These are phyloP conservation scores for Scutellaria minor DNA, from an alignment of 257 asterid genomes.

Conservation along the genomic window DNA sequence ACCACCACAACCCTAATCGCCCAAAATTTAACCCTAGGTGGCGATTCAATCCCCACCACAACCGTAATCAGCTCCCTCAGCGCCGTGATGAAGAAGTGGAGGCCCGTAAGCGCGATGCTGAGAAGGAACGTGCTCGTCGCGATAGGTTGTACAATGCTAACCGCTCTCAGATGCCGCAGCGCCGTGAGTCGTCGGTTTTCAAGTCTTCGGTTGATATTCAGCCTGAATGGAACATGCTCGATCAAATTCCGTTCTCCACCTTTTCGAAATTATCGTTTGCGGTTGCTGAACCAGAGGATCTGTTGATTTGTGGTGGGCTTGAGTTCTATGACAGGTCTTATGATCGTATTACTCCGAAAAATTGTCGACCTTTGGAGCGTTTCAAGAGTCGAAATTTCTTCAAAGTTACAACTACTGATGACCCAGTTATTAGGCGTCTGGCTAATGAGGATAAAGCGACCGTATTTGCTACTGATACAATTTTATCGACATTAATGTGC, in stretches of 20 bases:
- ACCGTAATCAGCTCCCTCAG: slow-evolving; percentile 89
- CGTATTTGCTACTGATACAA: slow-evolving; percentile 89
- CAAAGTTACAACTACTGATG: slow-evolving; percentile 92
- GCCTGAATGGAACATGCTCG: slow-evolving; percentile 99
- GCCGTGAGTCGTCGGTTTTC: slow-evolving; percentile 83
- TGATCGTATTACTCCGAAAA: slow-evolving; percentile 86
- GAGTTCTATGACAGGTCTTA: slow-evolving; percentile 88
- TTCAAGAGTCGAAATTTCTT: slow-evolving; percentile 92
- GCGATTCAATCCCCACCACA: slow-evolving; percentile 74
- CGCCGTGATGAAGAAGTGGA: slow-evolving; percentile 96
- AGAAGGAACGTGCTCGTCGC: slow-evolving; percentile 86
- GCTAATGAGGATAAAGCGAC: slow-evolving; percentile 98
- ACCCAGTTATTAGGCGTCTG: slow-evolving; percentile 88
- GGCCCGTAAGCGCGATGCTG: slow-evolving; percentile 85
- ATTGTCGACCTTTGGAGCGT: slow-evolving; percentile 71
- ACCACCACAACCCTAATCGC: slow-evolving; percentile 69
- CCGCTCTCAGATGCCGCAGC: slow-evolving; percentile 70
- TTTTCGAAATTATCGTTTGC: slow-evolving; percentile 83
- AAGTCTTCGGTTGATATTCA: slow-evolving; percentile 95
- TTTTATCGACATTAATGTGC: slow-evolving; percentile 87
- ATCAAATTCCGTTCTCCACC: slow-evolving; percentile 95
- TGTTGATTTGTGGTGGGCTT: slow-evolving; percentile 79
- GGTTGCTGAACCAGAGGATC: slow-evolving; percentile 86
- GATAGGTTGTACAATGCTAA: slow-evolving; percentile 68
- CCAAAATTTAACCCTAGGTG: slow-evolving; percentile 85